phyloP scores from a whole-genome alignment of 2,329 filamentous ascomycete species.

The Epicoccum sorghinum region DNA sequence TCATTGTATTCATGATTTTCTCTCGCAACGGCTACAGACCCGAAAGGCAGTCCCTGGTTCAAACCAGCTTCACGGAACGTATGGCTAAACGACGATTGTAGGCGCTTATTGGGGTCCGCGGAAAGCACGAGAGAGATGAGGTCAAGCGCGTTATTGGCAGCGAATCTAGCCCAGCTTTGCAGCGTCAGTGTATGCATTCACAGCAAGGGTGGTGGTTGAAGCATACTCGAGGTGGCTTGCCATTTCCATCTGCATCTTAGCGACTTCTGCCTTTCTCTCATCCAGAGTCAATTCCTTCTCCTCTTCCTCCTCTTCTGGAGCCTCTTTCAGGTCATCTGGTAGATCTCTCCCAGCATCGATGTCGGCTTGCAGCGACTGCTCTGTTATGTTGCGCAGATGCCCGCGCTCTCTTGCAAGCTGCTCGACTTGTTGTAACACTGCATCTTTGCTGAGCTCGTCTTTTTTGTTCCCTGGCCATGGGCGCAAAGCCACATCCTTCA shows the following conservation, averaged over 20 bases:
- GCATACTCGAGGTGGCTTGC: slow-evolving; percentile 48
- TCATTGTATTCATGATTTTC: slow-evolving; percentile 28
- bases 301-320: slow-evolving; percentile 53
- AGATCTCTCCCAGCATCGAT: slow-evolving; percentile 58
- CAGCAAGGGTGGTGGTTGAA: slow-evolving; percentile 57
- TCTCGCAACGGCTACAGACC: slow-evolving; percentile 37
- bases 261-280: slow-evolving; percentile 48
- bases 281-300: slow-evolving; percentile 46
- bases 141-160: slow-evolving; percentile 41
- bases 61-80: slow-evolving; percentile 33
- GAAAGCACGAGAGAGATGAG: slow-evolving; percentile 42
- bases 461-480: slow-evolving; percentile 63
- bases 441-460: slow-evolving; percentile 58
- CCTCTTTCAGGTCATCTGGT: slow-evolving; percentile 49
- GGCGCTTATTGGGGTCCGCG: slow-evolving; percentile 34
- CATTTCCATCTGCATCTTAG: slow-evolving; percentile 51
- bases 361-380: slow-evolving; percentile 73
- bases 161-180: slow-evolving; percentile 38
- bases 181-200: slow-evolving; percentile 13
- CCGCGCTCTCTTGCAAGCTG: slow-evolving; percentile 81
- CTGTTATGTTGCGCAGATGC: slow-evolving; percentile 80
- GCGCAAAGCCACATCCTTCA: slow-evolving; percentile 63
- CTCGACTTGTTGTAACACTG: slow-evolving; percentile 73
- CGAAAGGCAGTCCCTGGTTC: slow-evolving; percentile 45
- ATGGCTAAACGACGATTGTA: slow-evolving; percentile 35